A percentile compares a stretch with the other conserved stretches of the same genome.
Evolutionary conservation across 2,329 filamentous ascomycete species (phyloP).

Genomic region (Fusarium lateritium): DNA sequence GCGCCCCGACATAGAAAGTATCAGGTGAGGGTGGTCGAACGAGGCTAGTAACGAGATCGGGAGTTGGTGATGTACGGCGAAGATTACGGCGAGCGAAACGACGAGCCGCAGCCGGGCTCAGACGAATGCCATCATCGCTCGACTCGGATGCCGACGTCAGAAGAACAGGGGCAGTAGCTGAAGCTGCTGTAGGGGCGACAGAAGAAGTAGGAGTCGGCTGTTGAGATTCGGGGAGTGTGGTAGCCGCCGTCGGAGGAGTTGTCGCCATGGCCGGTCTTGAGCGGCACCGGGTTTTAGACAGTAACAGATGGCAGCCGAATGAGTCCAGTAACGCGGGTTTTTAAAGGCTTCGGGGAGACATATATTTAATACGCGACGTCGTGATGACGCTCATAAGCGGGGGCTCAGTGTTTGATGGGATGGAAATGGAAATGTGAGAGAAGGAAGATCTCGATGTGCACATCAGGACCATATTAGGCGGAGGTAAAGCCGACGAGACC

Average conservation of each 20-base stretch:
- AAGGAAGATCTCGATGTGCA: constrained; percentile 42
- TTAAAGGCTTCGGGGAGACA: constrained; percentile 28
- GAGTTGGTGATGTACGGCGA: constrained; percentile 55
- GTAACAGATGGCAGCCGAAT: constrained; percentile 17
- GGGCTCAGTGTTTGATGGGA: constrained; percentile 20
- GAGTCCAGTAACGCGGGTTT: constrained; percentile 18
- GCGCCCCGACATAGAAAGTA: constrained; percentile 51
- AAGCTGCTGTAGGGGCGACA: constrained; percentile 8
- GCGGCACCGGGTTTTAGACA: constrained; percentile 9
- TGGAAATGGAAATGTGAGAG: constrained; percentile 9
- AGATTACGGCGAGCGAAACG: constrained; percentile 56
- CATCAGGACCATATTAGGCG: constrained; percentile 30
- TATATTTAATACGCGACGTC: constrained; percentile 35
- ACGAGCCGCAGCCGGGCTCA: constrained; percentile 55
- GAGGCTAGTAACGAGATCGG: constrained; percentile 58
- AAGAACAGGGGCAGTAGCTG: constrained; percentile 18
- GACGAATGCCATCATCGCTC: constrained; percentile 55
- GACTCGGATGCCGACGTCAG: constrained; percentile 52
- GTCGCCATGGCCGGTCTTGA: constrained; percentile 38
- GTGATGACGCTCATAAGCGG: constrained; percentile 39
- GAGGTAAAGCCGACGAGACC: constrained; percentile 25
- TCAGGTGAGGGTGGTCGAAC: constrained; percentile 58
- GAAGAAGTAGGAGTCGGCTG: constrained; percentile 34
- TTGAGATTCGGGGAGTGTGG: constrained; percentile 21
- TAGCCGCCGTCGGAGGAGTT: constrained; percentile 33